Base-by-base conservation (phyloP, 2,329 filamentous ascomycete species). In the Sporothrix euskadiensis region DNA sequence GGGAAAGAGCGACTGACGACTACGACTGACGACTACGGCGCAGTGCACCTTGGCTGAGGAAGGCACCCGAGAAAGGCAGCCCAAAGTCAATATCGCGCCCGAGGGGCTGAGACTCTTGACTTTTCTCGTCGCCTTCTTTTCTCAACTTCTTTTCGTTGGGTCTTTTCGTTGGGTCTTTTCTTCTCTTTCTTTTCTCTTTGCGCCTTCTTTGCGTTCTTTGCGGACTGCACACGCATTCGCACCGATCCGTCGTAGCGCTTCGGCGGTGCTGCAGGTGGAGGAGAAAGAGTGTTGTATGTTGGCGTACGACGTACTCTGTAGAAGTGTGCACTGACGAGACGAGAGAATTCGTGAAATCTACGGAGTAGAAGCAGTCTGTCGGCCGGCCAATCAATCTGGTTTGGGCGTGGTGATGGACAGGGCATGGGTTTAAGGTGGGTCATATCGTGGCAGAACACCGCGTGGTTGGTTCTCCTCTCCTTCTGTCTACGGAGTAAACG, bases 301-400 rank as follows among this genome's bases (percentile, higher is more conserved):
- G n/a, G n/a, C n/a, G n/a, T n/a, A n/a, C n/a, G n/a, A n/a, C n/a
- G n/a, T n/a, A n/a, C n/a, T n/a, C n/a, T n/a, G n/a, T 63, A 39
- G 61, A 30, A 19, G 61, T 47, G 39, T 6, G 52, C 19, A 22
- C 19, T 54, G 26, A 22, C n/a, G 7, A 61, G 56, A 12, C 26
- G 47, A 26, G 47, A 10, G 32, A 52, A 19, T 41, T 22, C 52
- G 22, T 57, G 30, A 56, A 71, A 59, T 71, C 52, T 59, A 54
- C n/a, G n/a, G n/a, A n/a, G n/a, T n/a, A n/a, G 54, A 71, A 10
- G 69, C 54, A 71, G 22, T 14, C 35, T 49, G 69, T 71, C 69
- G 69, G 41, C 69, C 54, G 56, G 69, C 69, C 69, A 71, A 63
- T 71, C 69, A 71, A 63, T 71, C 69, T 41, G 22, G 70, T 39